phyloP scores from a whole-genome alignment of 1,284 basidiomycete species.

The Microbotryum intermedium region DNA sequence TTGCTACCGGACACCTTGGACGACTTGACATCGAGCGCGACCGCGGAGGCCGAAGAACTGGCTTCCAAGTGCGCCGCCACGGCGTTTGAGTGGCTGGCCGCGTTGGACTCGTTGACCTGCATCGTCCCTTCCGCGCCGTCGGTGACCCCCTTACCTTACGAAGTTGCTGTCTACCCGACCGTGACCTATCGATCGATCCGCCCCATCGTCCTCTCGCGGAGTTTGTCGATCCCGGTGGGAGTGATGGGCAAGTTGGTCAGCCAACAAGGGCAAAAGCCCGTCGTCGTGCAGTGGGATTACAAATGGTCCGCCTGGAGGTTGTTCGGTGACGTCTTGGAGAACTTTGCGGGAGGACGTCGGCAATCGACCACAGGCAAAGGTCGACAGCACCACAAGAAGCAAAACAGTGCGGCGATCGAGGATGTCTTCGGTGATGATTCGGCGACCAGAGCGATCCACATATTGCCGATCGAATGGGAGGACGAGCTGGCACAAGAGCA shows the following conservation, averaged over 20 bases:
- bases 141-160: conserved; percentile 56
- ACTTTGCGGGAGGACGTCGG: conserved; percentile 49
- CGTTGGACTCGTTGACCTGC: conserved; percentile 65
- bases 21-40: conserved; percentile 29
- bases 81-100: conserved; percentile 64
- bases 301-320: conserved; percentile 73
- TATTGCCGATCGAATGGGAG: conserved; percentile 51
- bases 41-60: conserved; percentile 30
- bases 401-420: background rate
- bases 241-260: conserved; percentile 60
- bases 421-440: conserved; percentile 40
- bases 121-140: conserved; percentile 51
- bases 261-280: conserved; percentile 53
- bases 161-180: conserved; percentile 55
- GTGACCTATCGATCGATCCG: conserved; percentile 56
- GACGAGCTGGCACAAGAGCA: conserved; percentile 52
- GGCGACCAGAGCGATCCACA: conserved; percentile 33
- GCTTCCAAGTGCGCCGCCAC: conserved; percentile 48
- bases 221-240: conserved; percentile 56
- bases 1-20: conserved; percentile 52
- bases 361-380: conserved; percentile 27
- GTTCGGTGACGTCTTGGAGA: conserved; percentile 62
- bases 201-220: conserved; percentile 64
- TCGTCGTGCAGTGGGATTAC: conserved; percentile 72
- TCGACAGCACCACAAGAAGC: background rate